These are phyloP conservation scores for Cyberlindnera petersonii DNA, from an alignment of 805 yeast genomes.

Conservation along the genomic window DNA sequence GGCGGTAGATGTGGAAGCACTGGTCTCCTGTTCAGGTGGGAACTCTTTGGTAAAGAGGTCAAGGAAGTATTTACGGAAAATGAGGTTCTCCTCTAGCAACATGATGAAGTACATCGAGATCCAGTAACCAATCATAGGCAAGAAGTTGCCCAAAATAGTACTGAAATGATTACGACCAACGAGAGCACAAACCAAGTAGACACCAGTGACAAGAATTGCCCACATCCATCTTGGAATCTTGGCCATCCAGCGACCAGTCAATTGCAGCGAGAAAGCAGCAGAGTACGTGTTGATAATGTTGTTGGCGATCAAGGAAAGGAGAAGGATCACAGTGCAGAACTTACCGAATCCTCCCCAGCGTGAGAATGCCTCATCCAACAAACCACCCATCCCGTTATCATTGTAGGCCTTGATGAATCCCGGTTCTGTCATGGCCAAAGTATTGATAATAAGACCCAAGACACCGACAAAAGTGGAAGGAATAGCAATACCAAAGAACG, in stretches of 20 bases:
- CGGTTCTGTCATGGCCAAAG: conserved; percentile 53
- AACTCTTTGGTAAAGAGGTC: conserved; percentile 43
- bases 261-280: conserved; percentile 74
- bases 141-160: conserved; percentile 69
- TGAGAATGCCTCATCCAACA: conserved; percentile 57
- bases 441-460: conserved; percentile 66
- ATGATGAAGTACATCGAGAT: conserved; percentile 74
- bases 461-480: conserved; percentile 78
- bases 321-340: conserved; percentile 63
- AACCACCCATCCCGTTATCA: conserved; percentile 68
- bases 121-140: conserved; percentile 94
- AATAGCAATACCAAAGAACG: conserved; percentile 60
- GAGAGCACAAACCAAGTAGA: conserved; percentile 66
- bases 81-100: conserved; percentile 63
- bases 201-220: conserved; percentile 56
- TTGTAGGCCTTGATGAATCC: conserved; percentile 58
- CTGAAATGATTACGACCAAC: conserved; percentile 74
- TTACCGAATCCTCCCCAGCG: conserved; percentile 78
- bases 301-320: conserved; percentile 75
- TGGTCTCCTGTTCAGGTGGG: conserved; percentile 20
- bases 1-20: conserved; percentile 3
- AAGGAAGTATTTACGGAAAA: conserved; percentile 54
- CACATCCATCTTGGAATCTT: conserved; percentile 76
- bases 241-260: conserved; percentile 51
- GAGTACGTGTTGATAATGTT: conserved; percentile 79